Evolutionary conservation across 306 rosid genomes (phyloP).

Genomic region (Bauhinia variegata): DNA sequence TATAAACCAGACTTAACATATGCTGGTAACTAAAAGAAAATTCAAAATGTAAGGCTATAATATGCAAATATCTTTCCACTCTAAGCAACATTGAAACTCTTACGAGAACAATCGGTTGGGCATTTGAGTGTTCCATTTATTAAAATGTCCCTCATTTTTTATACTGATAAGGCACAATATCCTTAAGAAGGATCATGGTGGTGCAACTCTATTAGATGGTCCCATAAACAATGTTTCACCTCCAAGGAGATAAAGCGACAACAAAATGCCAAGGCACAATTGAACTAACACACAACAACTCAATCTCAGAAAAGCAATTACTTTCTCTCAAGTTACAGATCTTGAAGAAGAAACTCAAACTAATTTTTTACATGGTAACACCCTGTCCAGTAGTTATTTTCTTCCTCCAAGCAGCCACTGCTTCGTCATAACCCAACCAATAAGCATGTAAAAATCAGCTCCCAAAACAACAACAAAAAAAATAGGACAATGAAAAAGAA

Average conservation of each 20-base stretch:
- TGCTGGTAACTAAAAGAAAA: neutral
- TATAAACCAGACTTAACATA: neutral
- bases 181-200: neutral
- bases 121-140: neutral
- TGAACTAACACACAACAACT: neutral
- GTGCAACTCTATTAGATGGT: neutral
- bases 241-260: neutral
- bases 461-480: neutral
- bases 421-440: neutral
- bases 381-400: neutral
- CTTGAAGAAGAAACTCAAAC: neutral
- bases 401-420: conserved; percentile 13
- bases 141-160: neutral
- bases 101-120: too few species aligned
- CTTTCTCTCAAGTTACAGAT: neutral
- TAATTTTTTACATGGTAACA: neutral
- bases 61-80: neutral
- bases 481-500: neutral
- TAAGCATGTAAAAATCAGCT: neutral
- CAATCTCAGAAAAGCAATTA: neutral
- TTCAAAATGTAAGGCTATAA: neutral
- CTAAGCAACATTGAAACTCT: neutral
- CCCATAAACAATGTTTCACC: neutral
- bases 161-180: neutral
- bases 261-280: neutral